Base-by-base conservation (phyloP, 306 rosid genomes). In the Cyclanthera cordifolia region DNA sequence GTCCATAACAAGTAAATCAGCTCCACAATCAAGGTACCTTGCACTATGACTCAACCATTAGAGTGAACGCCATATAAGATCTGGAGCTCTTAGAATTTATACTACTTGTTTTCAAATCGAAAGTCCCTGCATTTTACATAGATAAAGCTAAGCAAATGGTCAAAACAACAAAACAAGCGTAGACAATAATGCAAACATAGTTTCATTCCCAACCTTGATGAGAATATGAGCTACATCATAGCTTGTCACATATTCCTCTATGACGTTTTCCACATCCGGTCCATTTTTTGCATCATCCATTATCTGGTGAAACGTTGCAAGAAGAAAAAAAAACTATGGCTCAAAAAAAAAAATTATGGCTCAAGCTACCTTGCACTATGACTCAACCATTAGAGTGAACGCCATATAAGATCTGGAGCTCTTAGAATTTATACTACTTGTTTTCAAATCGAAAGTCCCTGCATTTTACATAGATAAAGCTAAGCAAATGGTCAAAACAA, bases 361-460 rank as follows among this genome's bases (percentile, higher is more conserved):
- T n/a, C n/a, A n/a, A n/a, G n/a, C n/a, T n/a, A n/a, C n/a, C n/a
- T n/a, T n/a, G n/a, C 95, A 79, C 96, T 95, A 90, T 25, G 99
- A 93, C 80, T 90, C 99, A 9, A 88, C 78, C 73, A 86, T 79
- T 68, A 90, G 85, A 32, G 90, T 93, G 76, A 85, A 90, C 76
- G 90, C 79, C 61, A 93, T 83, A 70, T 93, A 96, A 67, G 99
- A 93, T 68, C 91, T 86, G 46, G 99, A 93, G 82, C 95, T 86
- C 87, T 90, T 88, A 47, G 99, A 86, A 73, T 87, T 90, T 79
- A 81, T 75, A 76, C 88, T 83, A 54, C 95, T 85, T 51, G 96
- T 85, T 90, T 93, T 85, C 95, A 86, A 75, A 90, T 90, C 32
- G 99, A 93, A 67, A 93, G 96, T 28, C 99, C 99, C 99, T 93